Base-by-base conservation (phyloP, 78 protist genomes). In the Neovahlkampfia damariscottae region DNA sequence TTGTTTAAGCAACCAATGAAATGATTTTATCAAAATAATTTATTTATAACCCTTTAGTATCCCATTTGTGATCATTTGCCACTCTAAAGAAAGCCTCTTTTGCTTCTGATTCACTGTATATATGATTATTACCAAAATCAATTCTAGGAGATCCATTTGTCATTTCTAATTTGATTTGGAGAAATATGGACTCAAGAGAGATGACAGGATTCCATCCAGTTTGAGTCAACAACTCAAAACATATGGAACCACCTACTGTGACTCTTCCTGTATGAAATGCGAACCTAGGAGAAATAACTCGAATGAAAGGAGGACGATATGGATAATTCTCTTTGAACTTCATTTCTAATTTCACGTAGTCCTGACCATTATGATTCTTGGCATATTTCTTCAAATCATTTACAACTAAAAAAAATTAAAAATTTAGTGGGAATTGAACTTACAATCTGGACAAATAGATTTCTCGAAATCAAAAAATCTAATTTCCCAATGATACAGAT, bases 181-280 rank as follows among this genome's bases (percentile, higher is more conserved):
- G 19, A 19, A 82, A 8, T 35, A 69, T 35, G n/a, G 82, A 77
- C 69, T 82, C 86, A 10, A 82, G 40, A 34, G 38, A 58, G 68
- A 38, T 67, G 36, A 38, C 2, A 66, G 86, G 86, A 67, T 38
- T 2, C 90, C 90, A 86, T 7, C 90, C 90, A 10, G 39, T 36
- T 41, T 38, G 72, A 40, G 89, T 86, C 37, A 86, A 76, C 35
- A 82, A 5, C 75, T 82, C 72, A 27, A 58, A 73, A 50, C 90
- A 86, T 37, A 86, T 86, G 41, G 78, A 37, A 6, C 90, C 90
- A 6, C 90, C 90, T 67, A 86, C 2, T 19, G 90, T 86, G 29
- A 86, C 90, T 69, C 78, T 83, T 10, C 90, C 90, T 1, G 90
- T 86, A 41, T 70, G 77, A 50, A 72, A 86, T 41, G 10, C 79